Evolutionary conservation across 352 stramenopile genomes (phyloP).

Genomic region (Globisporangium solare): DNA sequence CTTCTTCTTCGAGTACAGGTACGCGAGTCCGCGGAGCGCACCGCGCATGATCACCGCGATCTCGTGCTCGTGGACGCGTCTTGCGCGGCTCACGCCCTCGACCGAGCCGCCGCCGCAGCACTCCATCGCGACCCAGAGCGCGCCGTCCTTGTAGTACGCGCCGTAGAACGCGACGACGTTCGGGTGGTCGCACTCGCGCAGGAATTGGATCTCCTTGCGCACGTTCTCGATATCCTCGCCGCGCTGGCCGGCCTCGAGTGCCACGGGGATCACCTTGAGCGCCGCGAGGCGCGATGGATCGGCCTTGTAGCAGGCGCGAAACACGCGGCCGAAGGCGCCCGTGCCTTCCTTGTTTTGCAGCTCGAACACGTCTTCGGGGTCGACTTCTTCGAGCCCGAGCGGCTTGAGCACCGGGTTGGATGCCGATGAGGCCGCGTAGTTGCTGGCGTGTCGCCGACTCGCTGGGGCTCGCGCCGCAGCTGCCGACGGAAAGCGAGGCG

Average conservation of each 20-base stretch:
- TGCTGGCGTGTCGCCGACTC: background rate
- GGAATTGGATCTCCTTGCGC: slow-evolving; percentile 63
- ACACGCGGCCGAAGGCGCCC: slow-evolving; percentile 65
- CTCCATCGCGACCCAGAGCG: slow-evolving; percentile 89
- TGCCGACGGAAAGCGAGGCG: background rate
- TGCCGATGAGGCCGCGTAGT: slow-evolving; percentile 3
- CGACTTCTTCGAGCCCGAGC: slow-evolving; percentile 51
- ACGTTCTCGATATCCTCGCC: slow-evolving; percentile 72
- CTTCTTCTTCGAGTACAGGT: slow-evolving; percentile 81
- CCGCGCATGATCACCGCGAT: slow-evolving; percentile 78
- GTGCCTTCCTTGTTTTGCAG: slow-evolving; percentile 69
- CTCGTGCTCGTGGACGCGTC: slow-evolving; percentile 53
- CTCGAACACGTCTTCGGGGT: slow-evolving; percentile 68
- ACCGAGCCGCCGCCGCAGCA: slow-evolving; percentile 83
- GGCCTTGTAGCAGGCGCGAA: slow-evolving; percentile 47
- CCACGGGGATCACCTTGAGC: slow-evolving; percentile 74
- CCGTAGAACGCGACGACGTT: slow-evolving; percentile 77
- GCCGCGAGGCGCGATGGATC: slow-evolving; percentile 38
- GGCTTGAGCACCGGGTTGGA: slow-evolving; percentile 35
- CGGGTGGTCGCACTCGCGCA: slow-evolving; percentile 66
- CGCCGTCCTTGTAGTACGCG: slow-evolving; percentile 79
- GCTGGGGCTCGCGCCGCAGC: background rate
- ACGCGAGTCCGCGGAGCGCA: slow-evolving; percentile 70
- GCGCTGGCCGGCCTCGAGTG: slow-evolving; percentile 51
- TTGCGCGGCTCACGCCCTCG: slow-evolving; percentile 55